Evolutionary conservation across 345 rosid genomes (phyloP).

Genomic region (Clausena lansium): DNA sequence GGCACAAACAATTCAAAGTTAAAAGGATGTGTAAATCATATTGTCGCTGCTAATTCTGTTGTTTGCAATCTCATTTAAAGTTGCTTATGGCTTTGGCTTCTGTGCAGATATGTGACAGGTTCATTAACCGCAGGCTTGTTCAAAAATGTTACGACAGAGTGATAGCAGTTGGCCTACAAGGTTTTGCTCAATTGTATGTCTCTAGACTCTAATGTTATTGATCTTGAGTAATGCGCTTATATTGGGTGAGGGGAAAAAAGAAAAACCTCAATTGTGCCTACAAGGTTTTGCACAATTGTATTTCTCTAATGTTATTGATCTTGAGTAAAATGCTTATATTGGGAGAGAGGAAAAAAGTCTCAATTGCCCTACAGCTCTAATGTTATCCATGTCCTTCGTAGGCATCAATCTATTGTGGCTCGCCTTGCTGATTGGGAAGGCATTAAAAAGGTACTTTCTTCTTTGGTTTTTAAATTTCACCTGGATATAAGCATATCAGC

Average conservation of each 20-base stretch:
- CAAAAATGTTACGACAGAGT: constrained; percentile 34
- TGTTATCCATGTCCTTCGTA: constrained; percentile 6
- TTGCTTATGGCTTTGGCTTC: constrained; percentile 2
- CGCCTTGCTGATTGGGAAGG: constrained; percentile 32
- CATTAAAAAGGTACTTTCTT: constrained; percentile 13
- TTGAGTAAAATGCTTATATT: neutral
- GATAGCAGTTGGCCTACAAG: constrained; percentile 31
- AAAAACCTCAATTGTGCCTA: neutral
- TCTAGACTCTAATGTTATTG: neutral
- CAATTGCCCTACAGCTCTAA: neutral
- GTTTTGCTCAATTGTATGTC: constrained; percentile 40
- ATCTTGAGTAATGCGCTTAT: too few species aligned
- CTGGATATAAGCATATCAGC: neutral
- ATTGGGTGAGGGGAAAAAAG: accelerated
- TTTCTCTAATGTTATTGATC: neutral
- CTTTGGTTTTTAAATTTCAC: neutral
- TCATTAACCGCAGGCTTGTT: constrained; percentile 27
- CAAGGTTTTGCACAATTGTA: neutral
- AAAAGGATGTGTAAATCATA: neutral
- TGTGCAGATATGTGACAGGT: constrained; percentile 43
- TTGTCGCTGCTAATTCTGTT: neutral
- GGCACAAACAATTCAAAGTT: neutral
- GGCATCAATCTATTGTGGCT: constrained; percentile 35
- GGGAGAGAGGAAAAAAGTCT: neutral
- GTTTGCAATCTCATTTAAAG: neutral